Evolutionary conservation across 2,329 filamentous ascomycete species (phyloP), one percentile per base, ranked within the genome.

Genomic region (Ophiostoma sp.): DNA sequence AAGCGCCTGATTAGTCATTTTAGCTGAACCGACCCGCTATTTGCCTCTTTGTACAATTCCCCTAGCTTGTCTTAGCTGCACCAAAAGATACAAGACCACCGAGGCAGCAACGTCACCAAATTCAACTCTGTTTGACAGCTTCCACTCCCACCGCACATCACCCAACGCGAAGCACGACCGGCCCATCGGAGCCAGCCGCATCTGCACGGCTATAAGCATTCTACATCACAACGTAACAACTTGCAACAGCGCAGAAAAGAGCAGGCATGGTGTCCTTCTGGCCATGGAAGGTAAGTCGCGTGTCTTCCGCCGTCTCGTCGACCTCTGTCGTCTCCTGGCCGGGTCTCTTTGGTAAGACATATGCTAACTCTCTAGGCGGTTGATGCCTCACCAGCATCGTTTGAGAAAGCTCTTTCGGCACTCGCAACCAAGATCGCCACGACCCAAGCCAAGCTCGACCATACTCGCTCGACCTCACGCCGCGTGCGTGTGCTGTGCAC

Each of bases 401-500:
- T 98, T 78, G 95, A 99, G 81, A 97, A 94, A 83, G 88, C 90
- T 2, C 88, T 99, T 39, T 92, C 93, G 11, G 85, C 87, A 33
- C 87, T 99, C 65, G 91, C 94, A 13, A 83, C 84, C 68, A 97
- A 95, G 81, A 97, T 99, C 79, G 84, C 89, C 57, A 86, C 88
- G 73, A 88, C 90, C 2, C 90, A 90, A 75, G 82, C 89, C 60
- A 87, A 85, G 68, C 89, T 97, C 74, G 93, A 97, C 76, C 83
- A 83, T 60, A 84, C 90, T 54, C 88, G 92, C 66, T 85, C 90
- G 75, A 87, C 86, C 72, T 88, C 91, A 67, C 88, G 94, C 71
- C 90, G 94, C 71, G 86, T 90, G 76, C 94, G 91, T 75, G 92
- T 93, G 52, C 86, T 98, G 70, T 93, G 89, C 87, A 97, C 93